A percentile compares a stretch with the other conserved stretches of the same genome.
These are phyloP conservation scores for Periglandula ipomoeae DNA, from an alignment of 2,329 filamentous ascomycete species.

Conservation along the genomic window DNA sequence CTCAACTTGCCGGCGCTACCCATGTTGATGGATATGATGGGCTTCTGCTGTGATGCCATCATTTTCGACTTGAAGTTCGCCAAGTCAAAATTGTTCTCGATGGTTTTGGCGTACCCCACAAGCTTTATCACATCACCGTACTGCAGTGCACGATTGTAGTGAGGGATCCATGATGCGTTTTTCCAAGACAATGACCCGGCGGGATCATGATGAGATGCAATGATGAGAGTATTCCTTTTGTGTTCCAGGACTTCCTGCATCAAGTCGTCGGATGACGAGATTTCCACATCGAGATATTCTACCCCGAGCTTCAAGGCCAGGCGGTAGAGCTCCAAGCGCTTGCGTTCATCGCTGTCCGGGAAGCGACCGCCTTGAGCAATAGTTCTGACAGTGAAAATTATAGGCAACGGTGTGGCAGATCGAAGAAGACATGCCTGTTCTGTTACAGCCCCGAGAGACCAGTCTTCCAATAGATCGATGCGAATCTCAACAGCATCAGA, in stretches of 20 bases:
- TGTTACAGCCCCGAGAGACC: conserved; percentile 65
- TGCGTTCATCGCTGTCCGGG: conserved; percentile 64
- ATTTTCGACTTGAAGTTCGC: conserved; percentile 74
- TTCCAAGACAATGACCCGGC: conserved; percentile 72
- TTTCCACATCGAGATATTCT: conserved; percentile 90
- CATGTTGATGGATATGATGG: conserved; percentile 95
- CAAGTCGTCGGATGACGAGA: conserved; percentile 72
- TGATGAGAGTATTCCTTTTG: conserved; percentile 70
- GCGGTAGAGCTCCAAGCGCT: conserved; percentile 65
- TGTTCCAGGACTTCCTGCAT: conserved; percentile 57
- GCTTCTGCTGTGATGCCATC: conserved; percentile 62
- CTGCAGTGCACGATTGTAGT: conserved; percentile 83
- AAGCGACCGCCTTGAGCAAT: conserved; percentile 80
- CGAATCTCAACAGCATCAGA: conserved; percentile 89
- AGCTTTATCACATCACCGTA: conserved; percentile 93
- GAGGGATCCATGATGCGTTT: conserved; percentile 84
- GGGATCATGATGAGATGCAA: conserved; percentile 93
- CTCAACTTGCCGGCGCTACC: conserved; percentile 78
- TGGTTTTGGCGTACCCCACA: conserved; percentile 64
- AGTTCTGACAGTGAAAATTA: conserved; percentile 90
- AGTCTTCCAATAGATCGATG: conserved; percentile 80
- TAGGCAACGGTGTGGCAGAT: conserved; percentile 60
- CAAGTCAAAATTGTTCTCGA: conserved; percentile 82
- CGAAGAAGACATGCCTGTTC: conserved; percentile 76
- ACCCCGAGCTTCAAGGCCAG: conserved; percentile 74